phyloP scores from a whole-genome alignment of 208 protist genomes.

The Trypanosoma brucei region DNA sequence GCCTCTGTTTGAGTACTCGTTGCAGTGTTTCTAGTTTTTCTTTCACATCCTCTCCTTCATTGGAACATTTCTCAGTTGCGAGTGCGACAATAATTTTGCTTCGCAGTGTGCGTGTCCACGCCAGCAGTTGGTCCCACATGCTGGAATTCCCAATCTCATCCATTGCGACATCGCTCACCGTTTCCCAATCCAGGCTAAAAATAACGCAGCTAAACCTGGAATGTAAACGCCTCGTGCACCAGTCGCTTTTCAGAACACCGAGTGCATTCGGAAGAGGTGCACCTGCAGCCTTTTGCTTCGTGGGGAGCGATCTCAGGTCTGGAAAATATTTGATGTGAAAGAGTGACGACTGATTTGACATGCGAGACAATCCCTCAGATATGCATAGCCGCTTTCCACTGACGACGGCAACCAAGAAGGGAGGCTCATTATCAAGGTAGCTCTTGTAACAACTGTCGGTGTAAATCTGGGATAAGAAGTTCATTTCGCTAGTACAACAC shows the following conservation, averaged over 20 bases:
- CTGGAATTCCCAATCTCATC: slow-evolving; percentile 15
- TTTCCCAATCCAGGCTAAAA: slow-evolving; percentile 21
- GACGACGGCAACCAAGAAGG: slow-evolving; percentile 32
- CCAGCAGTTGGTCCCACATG: slow-evolving; percentile 19
- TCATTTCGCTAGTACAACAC: slow-evolving; percentile 25
- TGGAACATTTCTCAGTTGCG: slow-evolving; percentile 5
- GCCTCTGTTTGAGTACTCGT: slow-evolving; percentile 14
- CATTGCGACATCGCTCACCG: slow-evolving; percentile 6
- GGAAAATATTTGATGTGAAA: slow-evolving; percentile 20
- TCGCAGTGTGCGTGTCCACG: slow-evolving; percentile 8
- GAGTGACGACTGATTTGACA: slow-evolving; percentile 7
- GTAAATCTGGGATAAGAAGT: slow-evolving; percentile 36
- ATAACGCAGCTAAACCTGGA: slow-evolving; percentile 30
- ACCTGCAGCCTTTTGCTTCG: neutral
- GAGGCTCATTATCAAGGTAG: slow-evolving; percentile 31
- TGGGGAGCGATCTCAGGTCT: neutral
- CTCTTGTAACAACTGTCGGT: slow-evolving; percentile 31
- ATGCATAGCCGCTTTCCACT: slow-evolving; percentile 19
- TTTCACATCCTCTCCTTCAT: slow-evolving; percentile 5
- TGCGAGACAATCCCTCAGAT: slow-evolving; percentile 19
- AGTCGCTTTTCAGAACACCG: slow-evolving; percentile 34
- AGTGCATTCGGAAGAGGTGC: neutral
- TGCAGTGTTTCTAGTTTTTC: slow-evolving; percentile 15
- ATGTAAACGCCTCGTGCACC: slow-evolving; percentile 31
- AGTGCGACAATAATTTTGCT: slow-evolving; percentile 20